phyloP scores from a whole-genome alignment of 2,329 filamentous ascomycete genomes.

The Alternaria brassicae region DNA sequence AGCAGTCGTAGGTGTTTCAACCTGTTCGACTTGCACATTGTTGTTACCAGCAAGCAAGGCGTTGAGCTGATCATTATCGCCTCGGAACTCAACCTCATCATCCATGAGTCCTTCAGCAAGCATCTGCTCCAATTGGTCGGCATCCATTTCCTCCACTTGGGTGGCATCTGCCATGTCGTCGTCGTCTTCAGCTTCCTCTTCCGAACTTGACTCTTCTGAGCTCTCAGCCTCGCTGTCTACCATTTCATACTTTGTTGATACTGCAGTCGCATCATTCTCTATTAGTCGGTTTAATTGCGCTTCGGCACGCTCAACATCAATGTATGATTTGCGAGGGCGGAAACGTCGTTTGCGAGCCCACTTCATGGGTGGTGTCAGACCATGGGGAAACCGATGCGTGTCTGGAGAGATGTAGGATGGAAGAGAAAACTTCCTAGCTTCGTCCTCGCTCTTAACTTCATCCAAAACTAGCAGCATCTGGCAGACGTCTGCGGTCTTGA shows the following conservation, averaged over 20 bases:
- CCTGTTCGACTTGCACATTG: slow-evolving; percentile 43
- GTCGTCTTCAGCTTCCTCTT: slow-evolving; percentile 50
- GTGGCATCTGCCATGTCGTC: slow-evolving; percentile 52
- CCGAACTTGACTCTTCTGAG: slow-evolving; percentile 47
- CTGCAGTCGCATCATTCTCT: slow-evolving; percentile 69
- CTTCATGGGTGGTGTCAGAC: slow-evolving; percentile 86
- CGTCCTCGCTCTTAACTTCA: slow-evolving; percentile 64
- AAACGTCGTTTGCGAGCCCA: slow-evolving; percentile 84
- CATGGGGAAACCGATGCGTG: slow-evolving; percentile 79
- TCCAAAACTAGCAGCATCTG: slow-evolving; percentile 87
- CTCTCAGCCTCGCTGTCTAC: slow-evolving; percentile 55
- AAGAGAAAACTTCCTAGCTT: slow-evolving; percentile 62
- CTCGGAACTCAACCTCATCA: slow-evolving; percentile 42
- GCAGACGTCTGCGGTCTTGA: slow-evolving; percentile 86
- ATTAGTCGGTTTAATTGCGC: slow-evolving; percentile 78
- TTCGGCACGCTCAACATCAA: slow-evolving; percentile 86
- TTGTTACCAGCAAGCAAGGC: slow-evolving; percentile 35
- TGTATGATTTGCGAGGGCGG: slow-evolving; percentile 79
- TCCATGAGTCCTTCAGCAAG: slow-evolving; percentile 48
- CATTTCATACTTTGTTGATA: slow-evolving; percentile 66
- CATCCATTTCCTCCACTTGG: slow-evolving; percentile 49
- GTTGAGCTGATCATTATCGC: slow-evolving; percentile 40
- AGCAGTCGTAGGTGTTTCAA: slow-evolving; percentile 43
- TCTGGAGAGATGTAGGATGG: slow-evolving; percentile 74
- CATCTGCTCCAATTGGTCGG: slow-evolving; percentile 47